A percentile compares a stretch with the other conserved stretches of the same genome.
phyloP scores from a whole-genome alignment of 805 yeast genomes.

The Candida montana region DNA sequence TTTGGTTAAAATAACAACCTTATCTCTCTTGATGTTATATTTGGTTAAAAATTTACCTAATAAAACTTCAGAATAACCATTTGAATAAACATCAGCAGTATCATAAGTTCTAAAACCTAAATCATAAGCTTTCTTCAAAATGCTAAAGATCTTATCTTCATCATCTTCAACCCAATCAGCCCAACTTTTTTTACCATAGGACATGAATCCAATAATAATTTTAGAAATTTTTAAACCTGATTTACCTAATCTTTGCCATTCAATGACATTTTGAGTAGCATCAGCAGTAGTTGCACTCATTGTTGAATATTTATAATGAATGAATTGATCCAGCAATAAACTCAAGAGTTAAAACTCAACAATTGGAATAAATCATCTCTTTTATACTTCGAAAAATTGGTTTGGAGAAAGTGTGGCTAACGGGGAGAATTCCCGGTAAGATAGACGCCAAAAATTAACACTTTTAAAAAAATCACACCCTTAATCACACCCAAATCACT shows the following conservation, averaged over 20 bases:
- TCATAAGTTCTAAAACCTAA: slow-evolving; percentile 44
- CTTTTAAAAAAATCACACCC: too few relatives aligned
- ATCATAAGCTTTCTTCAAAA: slow-evolving; percentile 43
- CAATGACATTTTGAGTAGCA: slow-evolving; percentile 1
- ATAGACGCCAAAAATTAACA: too few relatives aligned
- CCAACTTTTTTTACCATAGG: slow-evolving; percentile 41
- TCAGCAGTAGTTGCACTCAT: slow-evolving; percentile 1
- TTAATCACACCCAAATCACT: too few relatives aligned
- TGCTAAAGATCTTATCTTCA: slow-evolving; percentile 39
- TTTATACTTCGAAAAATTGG: too few relatives aligned
- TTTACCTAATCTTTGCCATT: slow-evolving; percentile 29
- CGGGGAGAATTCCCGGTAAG: too few relatives aligned
- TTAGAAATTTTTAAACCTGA: slow-evolving; percentile 47
- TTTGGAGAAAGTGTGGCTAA: too few relatives aligned
- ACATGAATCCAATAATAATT: slow-evolving; percentile 51
- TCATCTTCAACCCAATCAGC: slow-evolving; percentile 42
- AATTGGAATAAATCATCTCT: too few relatives aligned
- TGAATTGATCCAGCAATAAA: too few relatives aligned
- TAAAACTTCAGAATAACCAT: slow-evolving; percentile 42
- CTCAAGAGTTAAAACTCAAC: too few relatives aligned
- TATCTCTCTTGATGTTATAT: slow-evolving; percentile 47
- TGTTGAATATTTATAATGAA: too few relatives aligned
- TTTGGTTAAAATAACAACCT: slow-evolving; percentile 53
- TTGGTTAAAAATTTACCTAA: slow-evolving; percentile 49
- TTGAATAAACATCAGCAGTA: slow-evolving; percentile 45